A percentile compares a stretch with the other conserved stretches of the same genome.
phyloP scores from a whole-genome alignment of 2,329 filamentous ascomycete genomes.

The Scytalidium lignicola region DNA sequence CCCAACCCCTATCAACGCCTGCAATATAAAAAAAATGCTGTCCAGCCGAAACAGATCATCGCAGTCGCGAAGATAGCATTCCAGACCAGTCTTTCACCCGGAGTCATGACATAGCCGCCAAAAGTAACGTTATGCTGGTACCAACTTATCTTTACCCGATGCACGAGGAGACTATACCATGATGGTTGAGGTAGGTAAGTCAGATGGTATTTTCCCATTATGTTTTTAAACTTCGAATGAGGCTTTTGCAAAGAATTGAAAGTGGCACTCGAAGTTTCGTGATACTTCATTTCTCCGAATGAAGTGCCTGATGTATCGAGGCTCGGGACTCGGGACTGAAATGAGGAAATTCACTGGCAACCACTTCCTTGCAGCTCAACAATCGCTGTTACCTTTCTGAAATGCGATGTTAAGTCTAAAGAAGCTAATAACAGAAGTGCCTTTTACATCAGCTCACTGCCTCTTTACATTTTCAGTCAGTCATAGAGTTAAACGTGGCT shows the following conservation, averaged over 20 bases:
- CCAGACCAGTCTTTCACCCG: constrained; percentile 35
- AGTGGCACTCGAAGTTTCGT: neutral
- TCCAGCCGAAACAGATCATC: neutral
- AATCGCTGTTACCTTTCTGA: no score
- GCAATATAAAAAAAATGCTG: neutral
- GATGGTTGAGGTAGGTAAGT: neutral
- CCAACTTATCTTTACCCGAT: neutral
- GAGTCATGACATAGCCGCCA: constrained; percentile 37
- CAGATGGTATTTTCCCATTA: neutral
- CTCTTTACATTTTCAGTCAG: no score
- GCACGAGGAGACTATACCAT: neutral
- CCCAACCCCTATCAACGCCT: neutral
- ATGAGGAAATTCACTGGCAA: no score
- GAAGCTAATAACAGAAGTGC: no score
- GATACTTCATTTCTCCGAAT: no score
- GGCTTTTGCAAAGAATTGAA: neutral
- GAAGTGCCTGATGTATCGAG: no score
- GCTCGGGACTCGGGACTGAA: no score
- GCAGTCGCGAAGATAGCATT: constrained; percentile 31
- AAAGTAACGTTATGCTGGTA: constrained; percentile 43
- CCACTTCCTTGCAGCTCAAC: no score
- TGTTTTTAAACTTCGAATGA: neutral
- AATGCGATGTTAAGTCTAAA: no score
- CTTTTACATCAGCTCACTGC: no score
- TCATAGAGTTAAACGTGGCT: no score